Conservation (phyloP, 805 yeast genomes). For the Hagleromyces aurorensis region DNA sequence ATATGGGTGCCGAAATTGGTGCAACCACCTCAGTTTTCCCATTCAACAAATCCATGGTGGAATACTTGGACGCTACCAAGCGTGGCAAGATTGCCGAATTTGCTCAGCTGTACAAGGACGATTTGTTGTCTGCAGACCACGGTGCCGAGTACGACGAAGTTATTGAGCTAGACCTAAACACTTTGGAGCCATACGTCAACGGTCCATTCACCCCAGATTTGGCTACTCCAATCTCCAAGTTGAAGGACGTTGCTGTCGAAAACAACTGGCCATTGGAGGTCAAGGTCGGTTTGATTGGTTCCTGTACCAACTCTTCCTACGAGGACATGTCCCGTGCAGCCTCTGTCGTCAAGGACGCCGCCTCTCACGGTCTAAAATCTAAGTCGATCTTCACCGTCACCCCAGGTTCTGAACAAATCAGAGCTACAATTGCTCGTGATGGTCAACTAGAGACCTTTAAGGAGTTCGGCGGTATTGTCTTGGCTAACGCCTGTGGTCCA, state of each 20-base stretch:
- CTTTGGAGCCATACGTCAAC: slow-evolving; percentile 90
- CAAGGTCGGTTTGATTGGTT: slow-evolving; percentile 93
- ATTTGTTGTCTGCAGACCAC: slow-evolving; percentile 75
- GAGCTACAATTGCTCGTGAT: slow-evolving; percentile 97
- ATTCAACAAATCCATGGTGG: slow-evolving; percentile 81
- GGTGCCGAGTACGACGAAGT: slow-evolving; percentile 92
- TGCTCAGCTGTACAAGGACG: slow-evolving; percentile 62
- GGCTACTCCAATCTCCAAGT: slow-evolving; percentile 87
- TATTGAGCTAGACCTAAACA: slow-evolving; percentile 80
- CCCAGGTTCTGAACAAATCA: slow-evolving; percentile 97
- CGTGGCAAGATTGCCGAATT: slow-evolving; percentile 79
- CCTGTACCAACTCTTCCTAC: slow-evolving; percentile 97
- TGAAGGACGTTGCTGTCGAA: slow-evolving; percentile 73
- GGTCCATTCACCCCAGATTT: slow-evolving; percentile 99
- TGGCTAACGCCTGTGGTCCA: slow-evolving; percentile 99
- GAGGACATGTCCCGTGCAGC: slow-evolving; percentile 98
- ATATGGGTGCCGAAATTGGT: slow-evolving; percentile 99
- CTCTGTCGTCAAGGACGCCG: slow-evolving; percentile 86
- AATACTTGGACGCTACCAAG: slow-evolving; percentile 78
- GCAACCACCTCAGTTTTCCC: slow-evolving; percentile 98
- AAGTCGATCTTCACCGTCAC: slow-evolving; percentile 89
- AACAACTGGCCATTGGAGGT: slow-evolving; percentile 92
- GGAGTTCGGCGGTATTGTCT: slow-evolving; percentile 86
- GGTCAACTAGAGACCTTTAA: slow-evolving; percentile 84
- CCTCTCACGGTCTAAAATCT: slow-evolving; percentile 81